Evolutionary conservation across 371 early-diverging fungal species (phyloP).

Genomic region (Mortierella sp.): DNA sequence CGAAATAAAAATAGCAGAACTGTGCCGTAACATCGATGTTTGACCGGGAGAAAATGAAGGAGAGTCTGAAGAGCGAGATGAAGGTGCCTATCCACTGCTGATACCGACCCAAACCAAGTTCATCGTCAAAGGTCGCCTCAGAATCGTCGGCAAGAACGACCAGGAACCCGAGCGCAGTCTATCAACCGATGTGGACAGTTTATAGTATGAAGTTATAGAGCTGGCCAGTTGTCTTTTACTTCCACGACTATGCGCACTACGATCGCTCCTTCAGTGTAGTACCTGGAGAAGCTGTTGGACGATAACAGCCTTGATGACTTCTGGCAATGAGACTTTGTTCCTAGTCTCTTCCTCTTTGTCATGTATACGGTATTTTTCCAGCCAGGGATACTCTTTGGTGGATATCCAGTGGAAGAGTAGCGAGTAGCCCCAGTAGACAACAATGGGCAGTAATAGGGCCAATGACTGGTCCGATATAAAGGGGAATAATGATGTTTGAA

Average conservation of each 20-base stretch:
- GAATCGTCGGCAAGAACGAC: constrained; percentile 56
- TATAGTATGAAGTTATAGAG: neutral
- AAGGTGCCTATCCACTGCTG: constrained; percentile 39
- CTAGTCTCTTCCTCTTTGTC: constrained; percentile 71
- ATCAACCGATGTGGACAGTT: neutral
- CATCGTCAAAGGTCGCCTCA: constrained; percentile 59
- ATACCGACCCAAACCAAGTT: constrained; percentile 57
- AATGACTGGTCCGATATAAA: constrained; percentile 67
- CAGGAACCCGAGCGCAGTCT: constrained; percentile 57
- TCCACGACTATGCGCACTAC: neutral
- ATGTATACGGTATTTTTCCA: constrained; percentile 81
- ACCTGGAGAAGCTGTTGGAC: constrained; percentile 69
- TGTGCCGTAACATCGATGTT: constrained; percentile 38
- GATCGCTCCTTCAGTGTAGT: constrained; percentile 5
- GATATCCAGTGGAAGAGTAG: constrained; percentile 71
- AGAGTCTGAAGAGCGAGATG: constrained; percentile 23
- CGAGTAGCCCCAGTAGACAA: constrained; percentile 79
- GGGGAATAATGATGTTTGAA: constrained; percentile 52
- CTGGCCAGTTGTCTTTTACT: no score
- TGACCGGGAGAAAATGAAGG: constrained; percentile 26
- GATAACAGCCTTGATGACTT: constrained; percentile 66
- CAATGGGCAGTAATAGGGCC: constrained; percentile 70
- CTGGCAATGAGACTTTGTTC: constrained; percentile 70
- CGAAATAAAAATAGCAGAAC: constrained; percentile 51
- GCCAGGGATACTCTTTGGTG: constrained; percentile 64